phyloP scores from a whole-genome alignment of 495 filamentous ascomycete genomes.

The Margaritispora aquatica region DNA sequence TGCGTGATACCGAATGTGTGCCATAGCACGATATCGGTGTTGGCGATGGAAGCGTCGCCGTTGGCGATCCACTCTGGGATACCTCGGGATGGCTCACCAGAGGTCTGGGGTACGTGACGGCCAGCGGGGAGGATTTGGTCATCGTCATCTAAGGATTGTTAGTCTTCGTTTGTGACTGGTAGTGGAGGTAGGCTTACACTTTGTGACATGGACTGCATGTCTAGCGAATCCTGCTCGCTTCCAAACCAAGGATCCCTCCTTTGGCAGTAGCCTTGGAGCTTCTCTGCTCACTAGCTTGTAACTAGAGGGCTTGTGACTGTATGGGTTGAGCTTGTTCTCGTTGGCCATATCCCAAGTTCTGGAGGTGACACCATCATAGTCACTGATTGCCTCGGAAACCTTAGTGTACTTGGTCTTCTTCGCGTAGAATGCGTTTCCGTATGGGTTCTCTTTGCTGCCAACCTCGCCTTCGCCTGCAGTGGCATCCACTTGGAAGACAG shows the following conservation, averaged over 20 bases:
- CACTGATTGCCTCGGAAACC: conserved; percentile 62
- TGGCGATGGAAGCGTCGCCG: conserved; percentile 64
- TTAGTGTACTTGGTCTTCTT: conserved; percentile 78
- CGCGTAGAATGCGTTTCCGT: conserved; percentile 94
- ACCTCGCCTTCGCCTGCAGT: conserved; percentile 58
- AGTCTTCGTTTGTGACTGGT: neutral
- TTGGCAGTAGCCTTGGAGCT: conserved; percentile 72
- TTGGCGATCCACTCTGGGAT: conserved; percentile 81
- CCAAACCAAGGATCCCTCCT: conserved; percentile 81
- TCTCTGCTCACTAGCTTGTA: conserved; percentile 93
- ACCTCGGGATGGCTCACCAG: conserved; percentile 72
- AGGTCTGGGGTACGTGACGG: conserved; percentile 89
- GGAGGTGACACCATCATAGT: conserved; percentile 74
- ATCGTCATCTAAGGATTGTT: conserved; percentile 55
- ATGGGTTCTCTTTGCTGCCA: conserved; percentile 76
- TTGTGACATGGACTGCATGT: conserved; percentile 88
- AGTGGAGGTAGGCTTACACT: conserved; percentile 53
- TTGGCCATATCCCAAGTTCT: conserved; percentile 93
- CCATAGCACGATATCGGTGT: conserved; percentile 90
- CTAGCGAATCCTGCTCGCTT: conserved; percentile 89
- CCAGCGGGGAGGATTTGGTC: conserved; percentile 89
- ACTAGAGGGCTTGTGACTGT: conserved; percentile 78
- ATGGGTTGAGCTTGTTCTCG: conserved; percentile 73
- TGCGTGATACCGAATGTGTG: conserved; percentile 94
- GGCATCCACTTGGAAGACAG: conserved; percentile 78